Evolutionary conservation across 1,139 yeast genomes (phyloP), one percentile per base, ranked within the genome.

Genomic region (Citeromyces hawaiiensis): DNA sequence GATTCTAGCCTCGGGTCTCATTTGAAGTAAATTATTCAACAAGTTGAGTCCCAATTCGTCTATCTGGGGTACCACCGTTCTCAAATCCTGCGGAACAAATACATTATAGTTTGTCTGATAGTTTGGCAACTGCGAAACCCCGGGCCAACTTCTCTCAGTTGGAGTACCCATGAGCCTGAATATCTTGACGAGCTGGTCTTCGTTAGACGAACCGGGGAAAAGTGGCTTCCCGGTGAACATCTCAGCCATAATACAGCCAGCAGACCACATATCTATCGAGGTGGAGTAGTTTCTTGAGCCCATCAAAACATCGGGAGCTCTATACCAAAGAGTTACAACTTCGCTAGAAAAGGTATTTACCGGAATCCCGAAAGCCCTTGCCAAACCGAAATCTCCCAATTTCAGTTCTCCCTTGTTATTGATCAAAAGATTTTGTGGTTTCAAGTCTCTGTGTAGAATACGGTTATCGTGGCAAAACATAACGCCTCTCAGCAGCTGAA

Each of bases 211-310:
- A 25, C 98, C 99, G 2, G 97, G 94, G 63, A 91, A 91, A 39
- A 91, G 63, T 8, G 99, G 97, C 59, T 86, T 86, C 46, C 98
- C 71, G 55, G 88, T 86, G 50, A 93, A 91, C 97, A 91, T 88
- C 59, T 91, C 99, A 4, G 97, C 98, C 63, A 93, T 91, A 43
- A 91, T 91, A 60, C 97, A 88, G 17, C 99, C 99, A 43, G 87
- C 85, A 14, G 96, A 85, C 99, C 99, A 91, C 81, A 93, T 87
- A 58, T 91, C 99, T 39, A 91, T 97, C 21, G 97, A 97, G 0
- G 97, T 91, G 39, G 96, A 85, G 60, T 91, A 91, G 59, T 91
- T 97, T 49, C 94, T 86, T 18, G 97, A 96, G 27, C 99, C 99
- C 34, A 91, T 68, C 47, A 91, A 67, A 44, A 91, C 86, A 57